phyloP scores from a whole-genome alignment of 768 basidiomycete genomes.

The Naganishia antarctica region DNA sequence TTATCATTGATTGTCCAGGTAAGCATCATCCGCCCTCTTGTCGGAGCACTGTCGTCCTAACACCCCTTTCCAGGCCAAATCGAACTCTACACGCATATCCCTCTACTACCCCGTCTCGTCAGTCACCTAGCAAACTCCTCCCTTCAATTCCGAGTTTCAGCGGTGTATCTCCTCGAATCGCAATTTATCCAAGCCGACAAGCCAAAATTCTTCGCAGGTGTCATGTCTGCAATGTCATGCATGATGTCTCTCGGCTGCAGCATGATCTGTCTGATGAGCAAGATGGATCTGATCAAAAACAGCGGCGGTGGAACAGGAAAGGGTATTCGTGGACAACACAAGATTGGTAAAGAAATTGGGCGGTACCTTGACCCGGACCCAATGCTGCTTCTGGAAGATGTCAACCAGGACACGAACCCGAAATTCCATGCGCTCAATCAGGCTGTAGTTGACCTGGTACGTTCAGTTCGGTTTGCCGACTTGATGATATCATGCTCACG shows the following conservation, averaged over 20 bases:
- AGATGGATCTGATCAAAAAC: constrained; percentile 87
- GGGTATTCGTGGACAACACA: constrained; percentile 66
- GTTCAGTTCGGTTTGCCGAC: constrained; percentile 34
- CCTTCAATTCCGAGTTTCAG: constrained; percentile 78
- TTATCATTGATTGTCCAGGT: constrained; percentile 51
- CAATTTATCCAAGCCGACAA: constrained; percentile 97
- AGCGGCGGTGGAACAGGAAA: constrained; percentile 48
- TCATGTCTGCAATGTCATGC: constrained; percentile 94
- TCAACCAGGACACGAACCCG: constrained; percentile 57
- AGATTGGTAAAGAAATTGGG: constrained; percentile 36
- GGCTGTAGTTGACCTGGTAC: constrained; percentile 88
- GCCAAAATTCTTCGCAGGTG: constrained; percentile 96
- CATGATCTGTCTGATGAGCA: constrained; percentile 97
- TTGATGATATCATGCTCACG: not conserved
- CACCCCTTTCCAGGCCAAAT: constrained; percentile 72
- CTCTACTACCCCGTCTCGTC: constrained; percentile 87
- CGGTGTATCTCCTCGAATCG: constrained; percentile 87
- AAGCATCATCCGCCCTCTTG: not conserved
- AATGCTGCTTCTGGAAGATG: constrained; percentile 62
- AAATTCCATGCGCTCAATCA: constrained; percentile 89
- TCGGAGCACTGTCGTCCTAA: not conserved
- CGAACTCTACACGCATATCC: constrained; percentile 96
- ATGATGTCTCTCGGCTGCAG: constrained; percentile 98
- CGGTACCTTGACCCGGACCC: constrained; percentile 91
- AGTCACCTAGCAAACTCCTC: constrained; percentile 56